Evolutionary conservation across 2,329 filamentous ascomycete species (phyloP), one percentile per base, ranked within the genome.

Genomic region (Bimuria novae-zelandiae): DNA sequence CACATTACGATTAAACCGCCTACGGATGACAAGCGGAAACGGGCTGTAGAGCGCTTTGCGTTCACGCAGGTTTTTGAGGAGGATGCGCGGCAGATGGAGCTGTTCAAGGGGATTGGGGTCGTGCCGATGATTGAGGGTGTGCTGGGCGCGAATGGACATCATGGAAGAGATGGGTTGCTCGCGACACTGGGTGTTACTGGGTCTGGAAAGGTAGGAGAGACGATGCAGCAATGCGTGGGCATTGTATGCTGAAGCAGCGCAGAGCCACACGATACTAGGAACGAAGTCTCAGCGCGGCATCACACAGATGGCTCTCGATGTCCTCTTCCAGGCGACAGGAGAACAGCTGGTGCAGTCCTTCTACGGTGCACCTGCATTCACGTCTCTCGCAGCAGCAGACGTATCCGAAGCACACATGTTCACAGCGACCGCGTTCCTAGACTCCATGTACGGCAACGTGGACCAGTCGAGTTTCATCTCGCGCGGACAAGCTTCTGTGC

Each of bases 241-340:
- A 7, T 3, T 12, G 14, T 3, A 41, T 42, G 17, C 51, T 66
- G 32, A 66, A 14, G 14, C 7, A 17, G 21, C 33, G 17, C 68
- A 97, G 93, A 95, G 90, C 58, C 93, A 99, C 73, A 99, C 94
- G 0, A 96, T 97, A 55, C 83, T 99, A 14, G 94, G 94, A 50
- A 95, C 90, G 11, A 88, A 87, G 62, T 85, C 83, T 19, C 90
- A 97, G 74, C 88, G 93, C 60, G 94, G 94, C 57, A 78, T 99
- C 49, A 96, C 92, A 0, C 94, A 99, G 73, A 87, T 99, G 67
- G 84, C 91, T 0, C 86, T 99, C 49, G 93, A 97, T 68, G 84
- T 95, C 35, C 82, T 97, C 44, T 99, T 95, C 76, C 86, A 88
- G 57, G 93, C 89, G 39, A 85, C 96, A 45, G 85, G 85, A 52